Percentiles rank a stretch among this genome's conserved stretches.
These are phyloP conservation scores for Globisporangium spiculum DNA, from an alignment of 352 stramenopile species.

Conservation along the genomic window DNA sequence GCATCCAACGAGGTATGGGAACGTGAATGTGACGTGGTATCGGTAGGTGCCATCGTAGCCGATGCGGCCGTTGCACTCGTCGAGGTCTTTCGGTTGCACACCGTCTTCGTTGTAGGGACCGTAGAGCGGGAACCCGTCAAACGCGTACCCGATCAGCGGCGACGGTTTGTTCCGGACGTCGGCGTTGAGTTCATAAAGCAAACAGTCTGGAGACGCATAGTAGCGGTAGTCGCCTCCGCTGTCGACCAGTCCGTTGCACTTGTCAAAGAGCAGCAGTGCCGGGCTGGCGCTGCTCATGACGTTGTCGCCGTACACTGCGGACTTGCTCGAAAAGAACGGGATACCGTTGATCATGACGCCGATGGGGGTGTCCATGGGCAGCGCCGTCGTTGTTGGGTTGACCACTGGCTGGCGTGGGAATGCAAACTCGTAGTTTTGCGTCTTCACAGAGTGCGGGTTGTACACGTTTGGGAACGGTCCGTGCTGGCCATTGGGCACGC, in stretches of 20 bases:
- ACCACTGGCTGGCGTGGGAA: conserved; percentile 45
- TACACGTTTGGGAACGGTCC: conserved; percentile 70
- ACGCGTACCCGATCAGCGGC: conserved; percentile 62
- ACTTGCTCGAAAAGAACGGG: conserved; percentile 53
- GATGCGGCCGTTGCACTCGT: conserved; percentile 64
- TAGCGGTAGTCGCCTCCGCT: conserved; percentile 67
- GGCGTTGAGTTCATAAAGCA: conserved; percentile 44
- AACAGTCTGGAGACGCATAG: conserved; percentile 63
- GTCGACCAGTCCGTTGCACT: conserved; percentile 70
- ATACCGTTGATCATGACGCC: conserved; percentile 76
- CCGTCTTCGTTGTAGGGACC: conserved; percentile 52
- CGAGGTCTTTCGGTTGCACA: conserved; percentile 41
- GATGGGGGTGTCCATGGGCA: conserved; percentile 43
- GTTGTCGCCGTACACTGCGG: conserved; percentile 34
- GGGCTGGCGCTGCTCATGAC: conserved; percentile 37
- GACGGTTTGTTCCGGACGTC: conserved; percentile 28
- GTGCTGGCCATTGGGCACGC: conserved; percentile 42
- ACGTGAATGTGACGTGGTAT: conserved; percentile 52
- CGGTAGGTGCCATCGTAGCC: conserved; percentile 64
- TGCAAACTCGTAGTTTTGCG: conserved; percentile 67
- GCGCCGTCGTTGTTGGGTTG: conserved; percentile 20
- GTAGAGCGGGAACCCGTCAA: conserved; percentile 79
- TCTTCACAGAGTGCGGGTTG: conserved; percentile 40
- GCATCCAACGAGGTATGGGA: conserved; percentile 68
- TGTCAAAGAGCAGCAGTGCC: conserved; percentile 51